These are phyloP conservation scores for Ocimum tenuiflorum DNA, from an alignment of 257 asterid species.

Conservation along the genomic window DNA sequence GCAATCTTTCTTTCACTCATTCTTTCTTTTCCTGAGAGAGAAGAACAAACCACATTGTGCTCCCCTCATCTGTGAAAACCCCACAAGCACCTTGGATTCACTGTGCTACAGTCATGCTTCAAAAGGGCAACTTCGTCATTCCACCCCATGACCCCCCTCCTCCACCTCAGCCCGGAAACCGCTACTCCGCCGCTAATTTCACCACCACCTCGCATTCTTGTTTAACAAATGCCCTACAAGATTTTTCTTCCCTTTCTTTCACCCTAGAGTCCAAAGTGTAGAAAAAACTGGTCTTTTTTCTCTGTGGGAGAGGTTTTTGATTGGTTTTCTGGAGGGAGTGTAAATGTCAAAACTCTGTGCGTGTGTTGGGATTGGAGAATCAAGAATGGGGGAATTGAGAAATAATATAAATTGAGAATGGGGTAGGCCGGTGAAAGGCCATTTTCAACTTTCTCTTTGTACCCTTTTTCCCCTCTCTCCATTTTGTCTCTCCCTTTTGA, in stretches of 20 bases:
- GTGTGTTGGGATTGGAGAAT: conserved; percentile 34
- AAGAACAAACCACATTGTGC: conserved; percentile 33
- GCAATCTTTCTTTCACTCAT: neutral
- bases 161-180: conserved; percentile 9
- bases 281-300: neutral
- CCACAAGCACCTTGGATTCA: conserved; percentile 38
- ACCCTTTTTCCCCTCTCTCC: conserved; percentile 28
- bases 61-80: conserved; percentile 35
- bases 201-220: conserved; percentile 9
- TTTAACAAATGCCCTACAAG: neutral
- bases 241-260: neutral
- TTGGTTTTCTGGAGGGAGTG: conserved; percentile 18
- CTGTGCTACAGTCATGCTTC: conserved; percentile 29
- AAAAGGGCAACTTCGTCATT: conserved; percentile 37
- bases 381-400: conserved; percentile 16
- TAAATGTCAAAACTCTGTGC: conserved; percentile 24
- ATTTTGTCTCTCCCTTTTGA: conserved; percentile 25
- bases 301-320: neutral
- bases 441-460: conserved; percentile 58
- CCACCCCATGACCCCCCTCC: conserved; percentile 20
- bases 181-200: conserved; percentile 6
- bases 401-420: conserved; percentile 9
- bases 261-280: neutral
- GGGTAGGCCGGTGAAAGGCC: conserved; percentile 57
- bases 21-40: neutral